A percentile compares a stretch with the other conserved stretches of the same genome.
Evolutionary conservation across 768 basidiomycete genomes (phyloP).

Genomic region (Imleria badia): DNA sequence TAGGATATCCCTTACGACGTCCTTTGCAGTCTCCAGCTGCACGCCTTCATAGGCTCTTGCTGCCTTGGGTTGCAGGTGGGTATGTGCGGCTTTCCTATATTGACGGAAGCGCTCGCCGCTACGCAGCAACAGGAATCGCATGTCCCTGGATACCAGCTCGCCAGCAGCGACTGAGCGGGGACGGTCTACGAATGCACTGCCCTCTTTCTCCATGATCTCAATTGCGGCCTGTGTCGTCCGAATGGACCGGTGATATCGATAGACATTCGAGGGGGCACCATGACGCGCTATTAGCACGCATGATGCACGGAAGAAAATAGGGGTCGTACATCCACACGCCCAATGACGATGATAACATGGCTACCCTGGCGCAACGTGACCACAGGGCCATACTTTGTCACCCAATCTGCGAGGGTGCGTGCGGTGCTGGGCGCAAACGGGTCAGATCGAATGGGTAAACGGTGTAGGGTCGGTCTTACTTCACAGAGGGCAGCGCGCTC

Average conservation of each 20-base stretch:
- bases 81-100: conserved; percentile 50
- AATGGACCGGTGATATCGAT: background rate
- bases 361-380: conserved; percentile 54
- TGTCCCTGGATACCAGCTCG: conserved; percentile 50
- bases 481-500: conserved; percentile 14
- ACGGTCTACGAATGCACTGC: conserved; percentile 47
- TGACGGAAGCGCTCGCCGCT: conserved; percentile 55
- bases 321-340: conserved; percentile 19
- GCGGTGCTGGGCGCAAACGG: conserved; percentile 8
- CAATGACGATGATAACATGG: conserved; percentile 27
- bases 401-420: conserved; percentile 47
- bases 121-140: conserved; percentile 48
- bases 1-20: conserved; percentile 29
- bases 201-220: conserved; percentile 62
- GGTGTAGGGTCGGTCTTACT: conserved; percentile 10
- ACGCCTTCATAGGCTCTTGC: conserved; percentile 43
- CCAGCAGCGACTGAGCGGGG: conserved; percentile 52
- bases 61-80: conserved; percentile 50
- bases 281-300: background rate
- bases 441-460: background rate
- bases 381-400: conserved; percentile 56
- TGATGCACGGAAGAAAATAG: background rate
- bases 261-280: background rate
- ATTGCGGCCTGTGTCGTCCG: conserved; percentile 43
- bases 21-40: conserved; percentile 36